phyloP scores from a whole-genome alignment of 2,329 filamentous ascomycete genomes.

The Mollisiaceae sp. region DNA sequence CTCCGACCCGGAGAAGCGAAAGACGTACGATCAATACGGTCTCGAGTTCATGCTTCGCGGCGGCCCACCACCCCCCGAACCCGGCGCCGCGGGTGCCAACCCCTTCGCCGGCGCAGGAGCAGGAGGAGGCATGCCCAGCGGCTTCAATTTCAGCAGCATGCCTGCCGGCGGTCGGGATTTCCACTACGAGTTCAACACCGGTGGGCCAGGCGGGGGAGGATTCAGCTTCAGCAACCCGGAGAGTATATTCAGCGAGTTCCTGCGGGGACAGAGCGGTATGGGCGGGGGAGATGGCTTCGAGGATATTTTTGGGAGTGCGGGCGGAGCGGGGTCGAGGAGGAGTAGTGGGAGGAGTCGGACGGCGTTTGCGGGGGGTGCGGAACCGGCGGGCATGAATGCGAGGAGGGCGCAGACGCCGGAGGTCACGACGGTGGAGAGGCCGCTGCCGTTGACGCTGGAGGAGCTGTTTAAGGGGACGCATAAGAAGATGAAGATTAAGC shows the following conservation, averaged over 20 bases:
- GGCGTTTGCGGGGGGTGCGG: constrained; percentile 47
- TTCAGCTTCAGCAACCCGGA: constrained; percentile 86
- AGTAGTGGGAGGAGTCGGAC: constrained; percentile 50
- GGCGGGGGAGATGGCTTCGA: constrained; percentile 51
- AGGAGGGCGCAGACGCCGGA: constrained; percentile 68
- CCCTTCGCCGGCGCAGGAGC: constrained; percentile 60
- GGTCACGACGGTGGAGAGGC: constrained; percentile 87
- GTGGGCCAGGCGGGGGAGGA: constrained; percentile 56
- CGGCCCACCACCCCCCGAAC: constrained; percentile 69
- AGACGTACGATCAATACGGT: constrained; percentile 92
- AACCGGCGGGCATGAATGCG: constrained; percentile 45
- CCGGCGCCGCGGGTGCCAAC: constrained; percentile 55
- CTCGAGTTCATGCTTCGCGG: constrained; percentile 90
- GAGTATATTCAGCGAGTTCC: constrained; percentile 84
- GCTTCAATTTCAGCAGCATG: constrained; percentile 55
- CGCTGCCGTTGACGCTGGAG: constrained; percentile 80
- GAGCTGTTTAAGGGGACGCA: constrained; percentile 85
- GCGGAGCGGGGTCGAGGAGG: constrained; percentile 46
- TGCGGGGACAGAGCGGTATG: constrained; percentile 59
- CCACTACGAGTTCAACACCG: constrained; percentile 54
- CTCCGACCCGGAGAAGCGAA: constrained; percentile 94
- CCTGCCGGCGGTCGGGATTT: constrained; percentile 54
- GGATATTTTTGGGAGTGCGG: constrained; percentile 54
- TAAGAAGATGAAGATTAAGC: constrained; percentile 98
- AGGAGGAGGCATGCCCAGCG: constrained; percentile 57